Evolutionary conservation across 805 yeast genomes (phyloP), one percentile per base, ranked within the genome.

Genomic region (Blastobotrys mokoenaii): DNA sequence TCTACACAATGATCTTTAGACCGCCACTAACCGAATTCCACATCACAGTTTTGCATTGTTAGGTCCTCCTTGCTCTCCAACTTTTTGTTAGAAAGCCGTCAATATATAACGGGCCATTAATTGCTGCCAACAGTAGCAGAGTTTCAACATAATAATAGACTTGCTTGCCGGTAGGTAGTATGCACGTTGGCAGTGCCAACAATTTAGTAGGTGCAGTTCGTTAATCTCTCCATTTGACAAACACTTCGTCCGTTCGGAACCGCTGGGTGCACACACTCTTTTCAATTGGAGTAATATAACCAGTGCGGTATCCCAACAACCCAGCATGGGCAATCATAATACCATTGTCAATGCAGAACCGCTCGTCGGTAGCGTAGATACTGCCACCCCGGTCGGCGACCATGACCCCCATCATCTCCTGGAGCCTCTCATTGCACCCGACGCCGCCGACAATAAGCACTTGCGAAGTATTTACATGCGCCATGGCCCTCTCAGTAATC

Each of bases 291-390:
- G 77, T 76, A 11, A 59, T 57, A 46, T 77, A 79, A 1, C 97
- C 96, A 73, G 81, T 83, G 54, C 97, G 71, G 59, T 79, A 88
- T 43, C 84, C 85, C 48, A 93, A 63, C 40, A 93, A 67, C 0
- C 98, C 98, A 0, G 98, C 97, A 58, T 93, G 98, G 0, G 98
- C 98, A 57, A 93, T 93, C 98, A 93, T 93, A 33, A 90, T 93
- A 9, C 98, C 98, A 59, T 93, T 93, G 61, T 93, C 98, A 38
- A 93, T 93, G 65, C 98, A 93, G 61, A 93, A 90, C 47, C 97
- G 67, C 60, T 93, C 97, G 63, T 93, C 98, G 0, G 98, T 93
- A 2, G 98, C 96, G 61, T 73, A 87, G 2, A 93, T 82, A n/a
- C 77, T 72, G 0, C 97, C 97, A 53, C 80, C 79, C 52, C 98